Base-by-base conservation (phyloP, 169 alveolate species). In the Cryptosporidium xiaoi region DNA sequence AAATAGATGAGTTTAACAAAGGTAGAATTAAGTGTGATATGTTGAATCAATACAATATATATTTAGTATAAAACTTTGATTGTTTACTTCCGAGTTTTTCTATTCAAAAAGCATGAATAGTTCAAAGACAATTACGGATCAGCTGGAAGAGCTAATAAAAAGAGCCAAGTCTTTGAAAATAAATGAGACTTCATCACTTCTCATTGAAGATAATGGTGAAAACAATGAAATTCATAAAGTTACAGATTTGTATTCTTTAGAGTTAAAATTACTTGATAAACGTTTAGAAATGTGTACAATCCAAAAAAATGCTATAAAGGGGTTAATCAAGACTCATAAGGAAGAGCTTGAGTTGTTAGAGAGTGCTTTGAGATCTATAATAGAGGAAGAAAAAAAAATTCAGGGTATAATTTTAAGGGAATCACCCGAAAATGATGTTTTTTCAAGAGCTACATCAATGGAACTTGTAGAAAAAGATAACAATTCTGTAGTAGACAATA, bases 341-440 rank as follows among this genome's bases (percentile, higher is more conserved):
- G 87, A 77, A 46, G 87, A 77, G 29, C 3, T 77, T 8, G 33
- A 60, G 33, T 60, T 60, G 27, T 44, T 77, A 16, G 77, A 77
- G 48, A 77, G 87, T 60, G 87, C 87, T 12, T 46, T 77, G 3
- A 77, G 87, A 48, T 44, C 71, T 16, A 77, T 77, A n/a, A 51
- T 40, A 40, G 65, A 65, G 16, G 87, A 77, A 31, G 87, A 77
- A 60, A 77, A 48, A 40, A 77, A 50, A 36, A 60, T 77, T 18
- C 50, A 34, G 18, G 71, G 24, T 10, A 40, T 62, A 18, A 40
- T 77, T 34, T 15, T 31, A 3, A 56, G 48, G n/a, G 87, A 77
- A 62, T 24, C 60, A 7, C 27, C 36, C 4, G 64, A 77, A 12
- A 18, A 20, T 44, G 71, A 62, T 40, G 15, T 53, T 10, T 34